Evolutionary conservation across 2,329 filamentous ascomycete species (phyloP).

Genomic region (Ascochyta viciae-villosae): DNA sequence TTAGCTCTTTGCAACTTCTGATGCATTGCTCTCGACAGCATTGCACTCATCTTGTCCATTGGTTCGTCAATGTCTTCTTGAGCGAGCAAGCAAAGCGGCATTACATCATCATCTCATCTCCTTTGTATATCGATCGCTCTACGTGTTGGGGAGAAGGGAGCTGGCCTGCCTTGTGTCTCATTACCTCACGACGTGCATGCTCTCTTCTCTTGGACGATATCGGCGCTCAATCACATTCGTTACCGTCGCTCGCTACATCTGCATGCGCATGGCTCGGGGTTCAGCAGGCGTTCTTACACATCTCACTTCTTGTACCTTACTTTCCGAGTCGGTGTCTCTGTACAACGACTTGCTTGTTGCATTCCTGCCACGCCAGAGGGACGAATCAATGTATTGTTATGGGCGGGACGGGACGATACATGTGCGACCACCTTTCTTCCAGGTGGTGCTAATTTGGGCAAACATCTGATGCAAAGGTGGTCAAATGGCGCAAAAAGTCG

Average conservation of each 20-base stretch:
- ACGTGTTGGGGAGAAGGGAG: constrained; percentile 41
- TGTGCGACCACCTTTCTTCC: background rate
- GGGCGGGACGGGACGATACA: constrained; percentile 10
- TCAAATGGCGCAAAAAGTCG: constrained; percentile 10
- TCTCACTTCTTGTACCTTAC: constrained; percentile 38
- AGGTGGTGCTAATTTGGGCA: background rate
- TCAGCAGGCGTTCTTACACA: constrained; percentile 15
- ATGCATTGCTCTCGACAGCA: constrained; percentile 6
- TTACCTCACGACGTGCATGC: constrained; percentile 39
- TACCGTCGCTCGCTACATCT: constrained; percentile 13
- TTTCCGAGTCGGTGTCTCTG: constrained; percentile 15
- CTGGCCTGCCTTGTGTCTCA: constrained; percentile 41
- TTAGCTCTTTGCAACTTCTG: constrained; percentile 5
- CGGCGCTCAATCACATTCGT: constrained; percentile 12
- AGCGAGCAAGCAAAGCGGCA: constrained; percentile 28
- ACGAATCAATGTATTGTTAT: constrained; percentile 14
- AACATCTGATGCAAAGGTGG: background rate
- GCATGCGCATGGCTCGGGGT: constrained; percentile 18
- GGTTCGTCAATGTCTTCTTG: constrained; percentile 24
- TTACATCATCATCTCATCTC: constrained; percentile 27
- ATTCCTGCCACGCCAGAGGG: constrained; percentile 1
- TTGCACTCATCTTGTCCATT: constrained; percentile 25
- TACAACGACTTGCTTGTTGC: constrained; percentile 7
- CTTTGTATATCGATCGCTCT: constrained; percentile 27
- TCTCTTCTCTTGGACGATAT: constrained; percentile 19